Evolutionary conservation across 495 filamentous ascomycete genomes (phyloP), one percentile per base, ranked within the genome.

Genomic region (Podospora fimiseda): DNA sequence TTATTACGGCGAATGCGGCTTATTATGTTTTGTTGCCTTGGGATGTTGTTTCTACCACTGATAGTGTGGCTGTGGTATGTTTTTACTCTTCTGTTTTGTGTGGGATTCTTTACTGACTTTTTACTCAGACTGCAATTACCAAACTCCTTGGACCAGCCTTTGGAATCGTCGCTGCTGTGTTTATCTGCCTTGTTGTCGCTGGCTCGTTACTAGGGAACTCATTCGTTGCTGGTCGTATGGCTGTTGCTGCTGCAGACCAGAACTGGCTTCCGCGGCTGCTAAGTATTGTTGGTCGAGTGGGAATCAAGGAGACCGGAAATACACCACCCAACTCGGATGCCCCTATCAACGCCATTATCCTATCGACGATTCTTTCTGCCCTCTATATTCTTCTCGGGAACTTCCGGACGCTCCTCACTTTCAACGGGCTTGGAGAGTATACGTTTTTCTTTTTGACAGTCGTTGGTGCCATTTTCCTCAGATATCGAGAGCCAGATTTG

Each of bases 371-470:
- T 15, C 69, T 81, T 9, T 70, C 78, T 1, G 59, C 72, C 0
- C 33, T 79, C 7, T 83, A 81, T 57, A 80, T 81, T 33, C 61
- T 80, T 15, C 59, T 81, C 2, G 80, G 79, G 2, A 81, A 67
- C 56, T 81, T 83, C 68, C 71, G 77, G 4, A 71, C 73, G 1
- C 66, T 83, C 2, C 58, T 83, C 7, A 81, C 77, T 2, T 78
- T 81, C 60, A 79, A 78, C 53, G 79, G 80, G 0, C 61, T 82
- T 2, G 76, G 71, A 9, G 80, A 81, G 58, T 81, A 78, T 52
- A 67, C 73, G 0, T 80, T 83, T 62, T 83, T 81, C 67, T 79
- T 80, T 55, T 62, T 83, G 5, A 79, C 77, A 2, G 76, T 80
- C 3, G 51, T 80, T 1, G 79, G 77, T 1, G 72, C 70, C 11